Conservation (phyloP, 2,329 filamentous ascomycete genomes). For the Dothistroma septosporum region DNA sequence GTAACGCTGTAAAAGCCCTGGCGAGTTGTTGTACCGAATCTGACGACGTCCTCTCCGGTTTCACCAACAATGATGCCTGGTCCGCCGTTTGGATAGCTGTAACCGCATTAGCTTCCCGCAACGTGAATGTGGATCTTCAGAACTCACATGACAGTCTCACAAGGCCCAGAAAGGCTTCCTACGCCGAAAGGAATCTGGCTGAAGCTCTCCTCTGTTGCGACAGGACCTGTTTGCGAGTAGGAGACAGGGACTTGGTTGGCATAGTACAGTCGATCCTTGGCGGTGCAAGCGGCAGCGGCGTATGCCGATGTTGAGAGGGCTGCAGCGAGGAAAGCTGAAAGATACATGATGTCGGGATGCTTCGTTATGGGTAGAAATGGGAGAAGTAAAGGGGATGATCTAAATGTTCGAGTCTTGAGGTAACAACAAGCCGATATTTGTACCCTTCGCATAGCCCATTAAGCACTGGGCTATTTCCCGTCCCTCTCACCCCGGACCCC, state of each 20-base stretch:
- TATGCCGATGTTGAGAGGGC: neutral
- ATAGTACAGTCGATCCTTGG: neutral
- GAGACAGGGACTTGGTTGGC: slow-evolving; percentile 7
- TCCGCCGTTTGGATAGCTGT: slow-evolving; percentile 8
- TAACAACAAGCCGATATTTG: neutral
- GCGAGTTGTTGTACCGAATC: slow-evolving; percentile 10
- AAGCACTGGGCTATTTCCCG: neutral
- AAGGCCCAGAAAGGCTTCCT: slow-evolving; percentile 7
- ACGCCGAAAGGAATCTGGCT: slow-evolving; percentile 11
- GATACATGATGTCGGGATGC: neutral
- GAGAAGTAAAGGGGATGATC: neutral
- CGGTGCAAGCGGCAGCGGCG: neutral
- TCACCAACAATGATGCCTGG: slow-evolving; percentile 10
- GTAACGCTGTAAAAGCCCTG: slow-evolving; percentile 18
- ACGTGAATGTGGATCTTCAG: neutral
- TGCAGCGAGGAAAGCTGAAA: neutral
- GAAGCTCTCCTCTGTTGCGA: slow-evolving; percentile 6
- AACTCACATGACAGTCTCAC: slow-evolving; percentile 9
- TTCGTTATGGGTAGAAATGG: neutral
- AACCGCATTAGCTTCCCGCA: neutral
- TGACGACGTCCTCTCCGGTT: neutral
- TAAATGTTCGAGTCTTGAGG: no score
- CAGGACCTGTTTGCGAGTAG: slow-evolving; percentile 8
- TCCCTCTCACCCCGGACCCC: neutral
- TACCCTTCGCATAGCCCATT: neutral